Percentiles rank a stretch among this genome's conserved stretches.
Evolutionary conservation across 140 eudicot genomes (phyloP).

Genomic region (Oenanthe javanica): DNA sequence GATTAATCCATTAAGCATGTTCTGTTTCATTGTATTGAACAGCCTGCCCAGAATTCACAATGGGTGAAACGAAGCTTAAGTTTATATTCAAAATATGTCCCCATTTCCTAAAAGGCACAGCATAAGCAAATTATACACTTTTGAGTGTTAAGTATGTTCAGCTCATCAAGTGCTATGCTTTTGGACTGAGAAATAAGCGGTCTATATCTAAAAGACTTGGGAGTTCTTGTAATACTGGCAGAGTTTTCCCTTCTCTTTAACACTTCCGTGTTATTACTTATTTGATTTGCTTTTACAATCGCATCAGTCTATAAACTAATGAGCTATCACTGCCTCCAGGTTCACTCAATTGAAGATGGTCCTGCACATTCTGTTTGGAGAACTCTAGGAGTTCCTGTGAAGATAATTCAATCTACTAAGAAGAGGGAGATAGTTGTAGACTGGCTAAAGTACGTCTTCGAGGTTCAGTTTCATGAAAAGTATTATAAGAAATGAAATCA

Average conservation of each 20-base stretch:
- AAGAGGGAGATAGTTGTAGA: conserved; percentile 41
- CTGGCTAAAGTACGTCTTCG: conserved; percentile 75
- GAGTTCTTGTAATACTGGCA: background rate
- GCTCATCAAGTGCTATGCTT: background rate
- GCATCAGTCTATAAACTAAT: background rate
- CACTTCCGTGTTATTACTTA: background rate
- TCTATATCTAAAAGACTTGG: background rate
- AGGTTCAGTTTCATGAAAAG: conserved; percentile 6
- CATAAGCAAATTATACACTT: background rate
- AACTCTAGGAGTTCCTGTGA: conserved; percentile 47
- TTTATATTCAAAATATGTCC: background rate
- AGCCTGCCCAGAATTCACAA: background rate
- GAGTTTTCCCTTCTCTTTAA: background rate
- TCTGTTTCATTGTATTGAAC: background rate
- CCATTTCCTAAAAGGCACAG: background rate
- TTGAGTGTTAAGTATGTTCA: background rate
- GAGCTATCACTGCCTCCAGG: conserved; percentile 33
- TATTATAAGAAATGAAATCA: background rate
- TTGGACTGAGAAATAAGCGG: background rate
- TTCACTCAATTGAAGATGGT: conserved; percentile 77
- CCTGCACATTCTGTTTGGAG: conserved; percentile 67
- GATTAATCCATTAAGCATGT: background rate
- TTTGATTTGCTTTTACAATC: background rate
- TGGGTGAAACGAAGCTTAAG: background rate
- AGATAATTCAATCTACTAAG: conserved; percentile 28